Evolutionary conservation across 805 yeast species (phyloP).

Genomic region (Nakazawaea laoshanensis): DNA sequence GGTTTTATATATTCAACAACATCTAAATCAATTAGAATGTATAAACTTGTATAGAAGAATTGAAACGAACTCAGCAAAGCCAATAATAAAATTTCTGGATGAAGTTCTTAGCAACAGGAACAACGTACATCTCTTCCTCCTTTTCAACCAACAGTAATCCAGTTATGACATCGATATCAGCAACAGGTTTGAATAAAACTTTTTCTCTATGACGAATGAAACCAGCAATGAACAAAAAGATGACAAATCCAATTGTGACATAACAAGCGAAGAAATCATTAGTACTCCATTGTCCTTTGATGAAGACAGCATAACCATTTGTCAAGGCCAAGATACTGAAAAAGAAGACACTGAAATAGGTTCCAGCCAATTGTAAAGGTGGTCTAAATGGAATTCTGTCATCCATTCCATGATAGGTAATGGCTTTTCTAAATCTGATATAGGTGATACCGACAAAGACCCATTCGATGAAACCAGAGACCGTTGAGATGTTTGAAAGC

Average conservation of each 20-base stretch:
- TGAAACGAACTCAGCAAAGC: slow-evolving; percentile 35
- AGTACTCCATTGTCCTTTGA: slow-evolving; percentile 37
- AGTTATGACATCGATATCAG: slow-evolving; percentile 50
- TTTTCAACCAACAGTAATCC: slow-evolving; percentile 58
- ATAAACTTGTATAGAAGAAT: too few species aligned
- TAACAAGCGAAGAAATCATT: slow-evolving; percentile 66
- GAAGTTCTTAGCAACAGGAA: slow-evolving; percentile 26
- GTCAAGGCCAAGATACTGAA: slow-evolving; percentile 50
- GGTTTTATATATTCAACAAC: too few species aligned
- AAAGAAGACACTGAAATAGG: slow-evolving; percentile 43
- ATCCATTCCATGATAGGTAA: slow-evolving; percentile 22
- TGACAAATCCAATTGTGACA: slow-evolving; percentile 51
- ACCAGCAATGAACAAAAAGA: slow-evolving; percentile 26
- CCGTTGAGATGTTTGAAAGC: slow-evolving; percentile 55
- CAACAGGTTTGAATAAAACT: slow-evolving; percentile 40
- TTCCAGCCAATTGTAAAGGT: slow-evolving; percentile 45
- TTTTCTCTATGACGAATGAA: slow-evolving; percentile 30
- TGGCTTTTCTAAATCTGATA: slow-evolving; percentile 45
- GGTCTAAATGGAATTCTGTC: slow-evolving; percentile 55
- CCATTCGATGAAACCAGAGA: slow-evolving; percentile 60
- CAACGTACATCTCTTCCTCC: slow-evolving; percentile 28
- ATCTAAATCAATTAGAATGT: too few species aligned
- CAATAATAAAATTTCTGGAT: slow-evolving; percentile 44
- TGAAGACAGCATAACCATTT: slow-evolving; percentile 64
- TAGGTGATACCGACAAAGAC: slow-evolving; percentile 46